A percentile compares a stretch with the other conserved stretches of the same genome.
Conservation (phyloP, 192 early-diverging fungal species). For the Coemansia sp. region DNA sequence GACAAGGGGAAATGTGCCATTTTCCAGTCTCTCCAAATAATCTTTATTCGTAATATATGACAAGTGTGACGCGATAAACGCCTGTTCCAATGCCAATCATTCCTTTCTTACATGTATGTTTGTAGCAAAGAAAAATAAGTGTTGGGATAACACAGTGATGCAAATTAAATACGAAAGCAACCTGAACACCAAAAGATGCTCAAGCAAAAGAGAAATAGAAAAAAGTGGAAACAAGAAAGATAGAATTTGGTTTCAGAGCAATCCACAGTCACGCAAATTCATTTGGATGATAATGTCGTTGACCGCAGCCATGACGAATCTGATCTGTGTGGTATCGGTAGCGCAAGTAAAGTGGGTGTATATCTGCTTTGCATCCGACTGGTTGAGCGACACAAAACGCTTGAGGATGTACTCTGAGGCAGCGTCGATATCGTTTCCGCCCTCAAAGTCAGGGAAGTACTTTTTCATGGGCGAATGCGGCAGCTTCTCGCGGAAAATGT, state of each 20-base stretch:
- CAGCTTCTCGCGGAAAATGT: constrained; percentile 92
- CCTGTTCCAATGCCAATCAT: no score
- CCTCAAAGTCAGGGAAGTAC: constrained; percentile 90
- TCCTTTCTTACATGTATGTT: neutral
- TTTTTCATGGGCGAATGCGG: constrained; percentile 76
- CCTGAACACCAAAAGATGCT: neutral
- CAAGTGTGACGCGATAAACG: no score
- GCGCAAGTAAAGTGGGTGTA: constrained; percentile 90
- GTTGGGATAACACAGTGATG: neutral
- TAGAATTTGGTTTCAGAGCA: constrained; percentile 61
- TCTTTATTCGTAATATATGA: no score
- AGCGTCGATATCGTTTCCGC: constrained; percentile 70
- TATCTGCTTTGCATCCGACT: constrained; percentile 79
- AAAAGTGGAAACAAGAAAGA: neutral
- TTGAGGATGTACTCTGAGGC: constrained; percentile 80
- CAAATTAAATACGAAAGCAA: neutral
- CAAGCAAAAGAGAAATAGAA: neutral
- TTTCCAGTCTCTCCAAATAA: no score
- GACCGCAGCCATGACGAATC: constrained; percentile 89
- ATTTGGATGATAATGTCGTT: constrained; percentile 87
- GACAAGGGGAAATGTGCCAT: neutral
- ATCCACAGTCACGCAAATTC: constrained; percentile 77
- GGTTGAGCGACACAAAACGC: constrained; percentile 79
- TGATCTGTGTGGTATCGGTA: constrained; percentile 83
- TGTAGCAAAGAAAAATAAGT: neutral